phyloP scores from a whole-genome alignment of 2,329 filamentous ascomycete genomes.

The Xylaria arbuscula region DNA sequence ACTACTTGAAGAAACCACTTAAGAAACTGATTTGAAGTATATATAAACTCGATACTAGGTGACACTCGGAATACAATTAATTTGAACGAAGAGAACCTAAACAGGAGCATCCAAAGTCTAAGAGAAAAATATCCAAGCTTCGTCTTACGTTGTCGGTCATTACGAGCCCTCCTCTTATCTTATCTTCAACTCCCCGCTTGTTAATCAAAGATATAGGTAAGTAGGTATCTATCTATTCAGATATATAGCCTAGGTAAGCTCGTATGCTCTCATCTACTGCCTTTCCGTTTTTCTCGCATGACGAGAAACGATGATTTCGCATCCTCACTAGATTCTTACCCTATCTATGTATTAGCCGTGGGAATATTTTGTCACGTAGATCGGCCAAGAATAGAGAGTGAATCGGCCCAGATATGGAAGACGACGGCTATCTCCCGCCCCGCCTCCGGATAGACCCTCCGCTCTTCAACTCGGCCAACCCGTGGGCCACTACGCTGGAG shows the following conservation, averaged over 20 bases:
- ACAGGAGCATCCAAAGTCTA: neutral
- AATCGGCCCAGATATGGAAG: neutral
- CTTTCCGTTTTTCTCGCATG: neutral
- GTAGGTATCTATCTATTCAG: neutral
- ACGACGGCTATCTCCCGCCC: constrained; percentile 52
- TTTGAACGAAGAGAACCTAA: neutral
- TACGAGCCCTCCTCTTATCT: constrained; percentile 32
- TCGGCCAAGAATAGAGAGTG: neutral
- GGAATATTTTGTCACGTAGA: neutral
- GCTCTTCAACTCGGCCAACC: constrained; percentile 78
- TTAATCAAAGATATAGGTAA: constrained; percentile 2
- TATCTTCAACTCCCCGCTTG: constrained; percentile 36
- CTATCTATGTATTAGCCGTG: neutral
- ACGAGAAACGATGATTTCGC: neutral
- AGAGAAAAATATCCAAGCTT: neutral
- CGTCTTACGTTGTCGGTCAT: neutral
- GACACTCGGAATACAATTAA: neutral
- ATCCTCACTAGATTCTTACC: neutral
- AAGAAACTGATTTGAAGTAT: constrained; percentile 13
- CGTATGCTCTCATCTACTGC: constrained; percentile 9
- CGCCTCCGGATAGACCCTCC: constrained; percentile 69
- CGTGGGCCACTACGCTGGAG: constrained; percentile 75
- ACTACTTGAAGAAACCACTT: neutral
- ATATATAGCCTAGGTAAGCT: neutral
- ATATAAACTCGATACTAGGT: neutral